These are phyloP conservation scores for Neurospora sp. DNA, from an alignment of 495 filamentous ascomycete species.

Conservation along the genomic window DNA sequence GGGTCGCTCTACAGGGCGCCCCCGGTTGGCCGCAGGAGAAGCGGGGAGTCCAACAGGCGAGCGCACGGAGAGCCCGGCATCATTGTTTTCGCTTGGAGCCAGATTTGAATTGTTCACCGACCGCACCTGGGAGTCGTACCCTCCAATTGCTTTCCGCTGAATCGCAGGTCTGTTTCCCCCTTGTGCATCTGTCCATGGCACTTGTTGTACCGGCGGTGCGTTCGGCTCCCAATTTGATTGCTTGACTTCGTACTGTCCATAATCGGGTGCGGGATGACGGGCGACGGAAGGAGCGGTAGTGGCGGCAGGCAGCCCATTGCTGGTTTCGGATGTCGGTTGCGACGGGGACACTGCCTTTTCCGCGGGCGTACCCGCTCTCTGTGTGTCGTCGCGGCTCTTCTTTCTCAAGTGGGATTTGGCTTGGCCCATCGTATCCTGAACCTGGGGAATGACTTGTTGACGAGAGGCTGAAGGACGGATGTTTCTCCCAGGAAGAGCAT, in stretches of 20 bases:
- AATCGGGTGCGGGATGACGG: constrained; percentile 17
- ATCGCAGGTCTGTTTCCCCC: constrained; percentile 1
- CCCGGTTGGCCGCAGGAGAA: constrained; percentile 10
- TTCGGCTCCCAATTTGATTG: constrained; percentile 5
- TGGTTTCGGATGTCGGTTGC: background rate
- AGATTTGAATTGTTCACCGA: constrained; percentile 6
- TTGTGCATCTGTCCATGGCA: constrained; percentile 18
- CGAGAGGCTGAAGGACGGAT: constrained; percentile 19
- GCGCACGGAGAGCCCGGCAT: constrained; percentile 3
- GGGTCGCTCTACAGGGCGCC: background rate
- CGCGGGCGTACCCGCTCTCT: background rate
- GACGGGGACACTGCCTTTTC: background rate
- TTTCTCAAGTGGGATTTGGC: constrained; percentile 11
- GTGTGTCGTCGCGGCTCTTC: constrained; percentile 1
- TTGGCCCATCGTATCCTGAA: constrained; percentile 18
- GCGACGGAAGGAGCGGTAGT: constrained; percentile 3
- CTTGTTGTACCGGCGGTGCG: constrained; percentile 21
- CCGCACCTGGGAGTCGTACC: constrained; percentile 3
- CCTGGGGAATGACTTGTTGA: constrained; percentile 9
- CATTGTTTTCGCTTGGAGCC: constrained; percentile 3
- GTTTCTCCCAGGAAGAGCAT: constrained; percentile 22
- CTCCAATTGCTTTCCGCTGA: constrained; percentile 3
- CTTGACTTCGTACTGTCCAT: constrained; percentile 15
- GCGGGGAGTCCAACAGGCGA: constrained; percentile 10
- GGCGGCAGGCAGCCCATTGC: constrained; percentile 7